These are phyloP conservation scores for Lodderomyces beijingensis DNA, from an alignment of 1,139 yeast species.

Conservation along the genomic window DNA sequence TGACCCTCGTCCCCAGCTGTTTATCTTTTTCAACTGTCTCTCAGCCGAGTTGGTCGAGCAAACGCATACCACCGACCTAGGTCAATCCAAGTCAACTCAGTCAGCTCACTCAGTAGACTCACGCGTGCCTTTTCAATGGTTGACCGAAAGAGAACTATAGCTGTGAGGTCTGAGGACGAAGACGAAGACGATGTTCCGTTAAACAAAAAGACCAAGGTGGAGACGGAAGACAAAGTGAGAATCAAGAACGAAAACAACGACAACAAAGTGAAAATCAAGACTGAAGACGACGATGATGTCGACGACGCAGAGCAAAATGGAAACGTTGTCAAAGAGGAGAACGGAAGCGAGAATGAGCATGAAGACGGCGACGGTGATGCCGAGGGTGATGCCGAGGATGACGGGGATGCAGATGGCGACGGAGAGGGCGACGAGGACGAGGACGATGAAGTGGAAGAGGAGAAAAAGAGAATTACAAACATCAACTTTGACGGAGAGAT, in stretches of 20 bases:
- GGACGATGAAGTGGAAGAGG: slow-evolving; percentile 50
- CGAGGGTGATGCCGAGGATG: slow-evolving; percentile 13
- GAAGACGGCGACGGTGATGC: slow-evolving; percentile 9
- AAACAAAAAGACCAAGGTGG: slow-evolving; percentile 27
- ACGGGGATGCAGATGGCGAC: slow-evolving; percentile 21
- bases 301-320: slow-evolving; percentile 30
- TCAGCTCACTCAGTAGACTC: too few relatives aligned
- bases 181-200: slow-evolving; percentile 36
- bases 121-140: too few relatives aligned
- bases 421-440: slow-evolving; percentile 36
- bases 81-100: too few relatives aligned
- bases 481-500: slow-evolving; percentile 66
- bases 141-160: slow-evolving; percentile 27
- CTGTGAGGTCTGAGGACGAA: slow-evolving; percentile 29
- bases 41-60: too few relatives aligned
- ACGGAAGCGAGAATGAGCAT: slow-evolving; percentile 11
- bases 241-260: slow-evolving; percentile 7
- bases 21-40: too few relatives aligned
- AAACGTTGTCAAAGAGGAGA: slow-evolving; percentile 25
- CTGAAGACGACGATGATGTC: slow-evolving; percentile 5
- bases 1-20: too few relatives aligned
- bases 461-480: slow-evolving; percentile 46
- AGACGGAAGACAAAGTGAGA: slow-evolving; percentile 10
- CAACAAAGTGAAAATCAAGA: slow-evolving; percentile 7
- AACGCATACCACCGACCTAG: too few relatives aligned